These are phyloP conservation scores for Aquilaria agallochum DNA, from an alignment of 441 rosid genomes.

Conservation along the genomic window DNA sequence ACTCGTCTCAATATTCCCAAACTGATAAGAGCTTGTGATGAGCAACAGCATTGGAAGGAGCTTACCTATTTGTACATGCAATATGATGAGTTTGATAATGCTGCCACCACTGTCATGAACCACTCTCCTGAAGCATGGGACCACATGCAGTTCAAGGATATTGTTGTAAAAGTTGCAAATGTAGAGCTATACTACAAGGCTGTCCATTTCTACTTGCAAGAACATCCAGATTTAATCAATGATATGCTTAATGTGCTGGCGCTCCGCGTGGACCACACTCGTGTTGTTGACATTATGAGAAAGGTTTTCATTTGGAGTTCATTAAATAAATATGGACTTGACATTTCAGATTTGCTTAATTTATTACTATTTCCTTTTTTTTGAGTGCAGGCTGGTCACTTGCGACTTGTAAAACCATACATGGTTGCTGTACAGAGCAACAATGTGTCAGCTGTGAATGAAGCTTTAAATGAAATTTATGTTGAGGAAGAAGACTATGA, in stretches of 20 bases:
- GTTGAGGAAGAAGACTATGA: constrained; percentile 98
- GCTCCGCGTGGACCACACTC: constrained; percentile 93
- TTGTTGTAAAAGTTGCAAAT: constrained; percentile 89
- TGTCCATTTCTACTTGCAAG: constrained; percentile 98
- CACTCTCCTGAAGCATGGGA: constrained; percentile 99
- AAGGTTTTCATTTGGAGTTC: constrained; percentile 50
- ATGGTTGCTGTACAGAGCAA: constrained; percentile 98
- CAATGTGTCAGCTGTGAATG: constrained; percentile 94
- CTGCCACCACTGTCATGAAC: constrained; percentile 98
- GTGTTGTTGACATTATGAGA: constrained; percentile 97
- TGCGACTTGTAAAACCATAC: constrained; percentile 97
- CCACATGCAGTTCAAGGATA: constrained; percentile 99
- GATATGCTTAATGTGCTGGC: constrained; percentile 95
- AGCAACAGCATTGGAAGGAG: constrained; percentile 98
- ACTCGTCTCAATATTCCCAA: constrained; percentile 99
- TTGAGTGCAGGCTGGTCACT: constrained; percentile 82
- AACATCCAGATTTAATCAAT: constrained; percentile 95
- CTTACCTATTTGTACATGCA: constrained; percentile 90
- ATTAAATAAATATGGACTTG: background rate
- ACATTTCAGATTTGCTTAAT: constrained; percentile 8
- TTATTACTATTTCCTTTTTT: constrained; percentile 1
- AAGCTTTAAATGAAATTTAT: constrained; percentile 87
- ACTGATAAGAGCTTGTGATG: constrained; percentile 98
- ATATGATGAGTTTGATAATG: constrained; percentile 97
- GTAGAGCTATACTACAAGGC: constrained; percentile 98